These are phyloP conservation scores for Ophidiomyces ophidiicola DNA, from an alignment of 2,329 filamentous ascomycete genomes.

Conservation along the genomic window DNA sequence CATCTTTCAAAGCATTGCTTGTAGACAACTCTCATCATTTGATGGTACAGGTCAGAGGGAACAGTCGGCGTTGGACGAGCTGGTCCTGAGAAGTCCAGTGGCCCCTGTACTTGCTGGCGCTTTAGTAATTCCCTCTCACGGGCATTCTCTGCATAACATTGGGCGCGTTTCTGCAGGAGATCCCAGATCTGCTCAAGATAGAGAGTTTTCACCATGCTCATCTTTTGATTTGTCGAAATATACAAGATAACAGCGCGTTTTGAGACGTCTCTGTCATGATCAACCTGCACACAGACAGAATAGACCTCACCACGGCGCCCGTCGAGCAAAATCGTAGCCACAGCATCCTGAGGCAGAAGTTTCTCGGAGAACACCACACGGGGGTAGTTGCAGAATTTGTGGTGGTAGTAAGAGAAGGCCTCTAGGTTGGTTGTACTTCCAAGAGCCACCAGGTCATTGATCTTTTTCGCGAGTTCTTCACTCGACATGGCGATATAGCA, in stretches of 20 bases:
- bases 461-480: neutral
- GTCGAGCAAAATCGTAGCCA: slow-evolving; percentile 4
- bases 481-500: neutral
- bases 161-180: neutral
- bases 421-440: slow-evolving; percentile 5
- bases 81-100: too few species aligned
- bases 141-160: neutral
- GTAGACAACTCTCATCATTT: slow-evolving; percentile 3
- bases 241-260: slow-evolving; percentile 2
- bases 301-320: slow-evolving; percentile 3
- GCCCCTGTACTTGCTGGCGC: neutral
- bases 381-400: neutral
- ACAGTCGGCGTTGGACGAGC: neutral
- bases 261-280: neutral
- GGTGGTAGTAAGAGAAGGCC: neutral
- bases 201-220: neutral
- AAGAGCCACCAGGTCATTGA: slow-evolving; percentile 5
- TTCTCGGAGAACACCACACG: neutral
- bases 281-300: slow-evolving; percentile 2
- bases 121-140: neutral
- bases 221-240: slow-evolving; percentile 4
- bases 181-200: slow-evolving; percentile 4
- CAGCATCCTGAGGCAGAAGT: slow-evolving; percentile 2
- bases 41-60: neutral
- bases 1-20: slow-evolving; percentile 5